Evolutionary conservation across 352 stramenopile species (phyloP).

Genomic region (Phytopythium montanum): DNA sequence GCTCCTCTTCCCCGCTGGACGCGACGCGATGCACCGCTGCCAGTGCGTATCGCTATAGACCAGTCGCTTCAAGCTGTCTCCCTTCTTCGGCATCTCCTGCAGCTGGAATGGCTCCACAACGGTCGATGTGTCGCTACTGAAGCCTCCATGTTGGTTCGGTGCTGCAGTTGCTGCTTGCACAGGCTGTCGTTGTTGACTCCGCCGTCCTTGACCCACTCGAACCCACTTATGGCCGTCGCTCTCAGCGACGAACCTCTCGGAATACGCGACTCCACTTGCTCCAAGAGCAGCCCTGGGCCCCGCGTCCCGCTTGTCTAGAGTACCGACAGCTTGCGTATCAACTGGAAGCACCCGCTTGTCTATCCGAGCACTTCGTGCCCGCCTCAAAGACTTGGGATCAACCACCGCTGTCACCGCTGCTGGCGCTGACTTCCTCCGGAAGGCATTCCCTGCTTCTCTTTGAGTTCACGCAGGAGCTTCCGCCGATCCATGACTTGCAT

Average conservation of each 20-base stretch:
- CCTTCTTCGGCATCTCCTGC: not conserved
- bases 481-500: conserved; percentile 32
- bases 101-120: not conserved
- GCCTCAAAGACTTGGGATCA: not conserved
- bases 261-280: not conserved
- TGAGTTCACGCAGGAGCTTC: conserved; percentile 24
- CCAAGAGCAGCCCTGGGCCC: not conserved
- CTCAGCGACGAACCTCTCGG: not conserved
- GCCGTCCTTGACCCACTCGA: conserved; percentile 1
- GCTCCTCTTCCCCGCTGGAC: not conserved
- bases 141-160: not conserved
- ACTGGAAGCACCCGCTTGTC: not conserved
- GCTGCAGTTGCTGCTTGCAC: not conserved
- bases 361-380: not conserved
- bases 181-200: not conserved
- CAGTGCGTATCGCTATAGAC: not conserved
- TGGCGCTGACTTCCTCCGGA: conserved; percentile 11
- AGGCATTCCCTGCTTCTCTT: conserved; percentile 26
- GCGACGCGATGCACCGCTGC: not conserved
- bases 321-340: no score
- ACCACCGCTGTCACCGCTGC: not conserved
- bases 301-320: not conserved
- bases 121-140: not conserved
- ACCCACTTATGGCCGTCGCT: conserved; percentile 7
- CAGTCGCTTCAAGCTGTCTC: not conserved